Base-by-base conservation (phyloP, 2,329 filamentous ascomycete species). In the Pseudogymnoascus sp. region DNA sequence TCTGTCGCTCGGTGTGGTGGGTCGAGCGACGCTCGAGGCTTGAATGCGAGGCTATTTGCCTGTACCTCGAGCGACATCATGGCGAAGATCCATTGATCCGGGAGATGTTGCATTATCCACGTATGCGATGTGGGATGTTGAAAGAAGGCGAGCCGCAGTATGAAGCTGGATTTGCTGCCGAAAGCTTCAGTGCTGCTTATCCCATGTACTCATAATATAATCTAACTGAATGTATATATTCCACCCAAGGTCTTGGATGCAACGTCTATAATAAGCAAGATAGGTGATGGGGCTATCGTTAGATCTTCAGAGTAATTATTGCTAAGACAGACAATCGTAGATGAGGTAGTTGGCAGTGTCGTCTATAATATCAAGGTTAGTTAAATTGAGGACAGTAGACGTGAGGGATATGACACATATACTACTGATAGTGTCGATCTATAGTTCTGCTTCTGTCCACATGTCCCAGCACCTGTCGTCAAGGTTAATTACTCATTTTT, bases 41-140 rank as follows among this genome's bases (percentile, higher is more conserved):
- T 0, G 80, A 84, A 66, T 79, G 79, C n/a, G 73, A 76, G 51
- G 77, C 81, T 0, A 80, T 84, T 21, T 77, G 73, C 63, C 64
- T 76, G n/a, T 77, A 75, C 67, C 64, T 81, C 75, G 66, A 75
- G 58, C 68, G 65, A 31, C 63, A 71, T 65, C 66, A 72, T 62
- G 27, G 55, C 9, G 35, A 70, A 51, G 64, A 67, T 2, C 58
- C 31, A n/a, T 58, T 42, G 15, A 60, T 66, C 44, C 51, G 55
- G 48, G 61, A 66, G 31, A 60, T 67, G 9, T 44, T 67, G 61
- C n/a, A 59, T n/a, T 65, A 63, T 51, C 64, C 65, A 31, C 66
- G 62, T 39, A 60, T 58, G 17, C 55, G 27, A 51, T 51, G 27
- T 51, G 25, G 44, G 5, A 27, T 44, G 44, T 7, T 29, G 7